Base-by-base conservation (phyloP, 768 basidiomycete genomes). In the Mrakia hoshinonis region DNA sequence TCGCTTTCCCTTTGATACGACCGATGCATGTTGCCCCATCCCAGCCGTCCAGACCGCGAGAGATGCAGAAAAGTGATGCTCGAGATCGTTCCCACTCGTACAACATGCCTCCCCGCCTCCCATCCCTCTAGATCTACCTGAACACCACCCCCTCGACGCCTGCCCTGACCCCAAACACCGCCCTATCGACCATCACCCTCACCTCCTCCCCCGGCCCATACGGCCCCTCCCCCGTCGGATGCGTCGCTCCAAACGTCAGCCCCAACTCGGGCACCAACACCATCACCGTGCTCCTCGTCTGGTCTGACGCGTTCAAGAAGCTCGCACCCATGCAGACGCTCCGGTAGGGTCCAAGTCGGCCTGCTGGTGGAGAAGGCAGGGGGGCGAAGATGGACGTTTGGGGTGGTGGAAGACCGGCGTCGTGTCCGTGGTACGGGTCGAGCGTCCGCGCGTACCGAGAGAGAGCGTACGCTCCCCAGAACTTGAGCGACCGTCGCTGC, bases 391-490 rank as follows among this genome's bases (percentile, higher is more conserved):
- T 34, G 36, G 43, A 43, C 43, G 43, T 15, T 43, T 54, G 39
- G 36, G 11, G 11, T 15, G 11, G 34, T 12, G 29, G 36, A 11
- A 52, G 52, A 12, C 49, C 38, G 34, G 24, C 12, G 52, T 49
- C 43, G 36, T 68, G 39, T 34, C 24, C 34, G 31, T 36, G 20
- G 48, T 54, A 26, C 18, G 49, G 47, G 31, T 64, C 69, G 69
- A 64, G 47, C 15, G 61, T 64, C 18, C 69, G 62, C 10, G 69
- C 69, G 62, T 70, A n/a, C 12, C 61, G 62, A n/a, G 61, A 24
- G 49, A 70, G 69, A 12, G 69, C 69, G 36, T 64, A 70, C 0
- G 60, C 39, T 31, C 61, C 69, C 69, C 69, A 70, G 69, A 70
- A 70, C n/a, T 60, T 47, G 9, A 39, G n/a, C 3, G 49, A 54